These are phyloP conservation scores for Chrysoporthe austroafricana DNA, from an alignment of 2,329 filamentous ascomycete genomes.

Conservation along the genomic window DNA sequence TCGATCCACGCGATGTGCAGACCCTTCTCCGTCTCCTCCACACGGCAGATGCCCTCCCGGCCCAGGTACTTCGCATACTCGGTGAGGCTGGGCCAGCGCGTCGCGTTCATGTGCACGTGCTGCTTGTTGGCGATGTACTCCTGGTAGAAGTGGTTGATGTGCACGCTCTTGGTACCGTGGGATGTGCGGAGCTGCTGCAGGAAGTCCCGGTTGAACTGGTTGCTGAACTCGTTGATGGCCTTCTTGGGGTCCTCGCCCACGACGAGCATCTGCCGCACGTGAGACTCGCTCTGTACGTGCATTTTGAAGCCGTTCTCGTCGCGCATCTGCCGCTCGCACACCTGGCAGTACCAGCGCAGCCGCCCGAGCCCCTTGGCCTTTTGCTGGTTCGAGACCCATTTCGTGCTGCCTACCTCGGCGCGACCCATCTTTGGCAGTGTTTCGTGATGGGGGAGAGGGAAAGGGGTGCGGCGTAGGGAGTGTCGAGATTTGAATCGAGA, in stretches of 20 bases:
- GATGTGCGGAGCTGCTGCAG: conserved; percentile 74
- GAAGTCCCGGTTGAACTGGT: conserved; percentile 81
- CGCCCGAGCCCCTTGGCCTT: conserved; percentile 80
- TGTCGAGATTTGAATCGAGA: neutral
- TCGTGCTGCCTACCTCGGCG: conserved; percentile 91
- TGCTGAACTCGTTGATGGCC: conserved; percentile 79
- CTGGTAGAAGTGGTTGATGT: conserved; percentile 94
- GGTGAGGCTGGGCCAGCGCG: conserved; percentile 83
- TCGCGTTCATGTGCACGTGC: conserved; percentile 93
- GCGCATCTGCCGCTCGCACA: conserved; percentile 74
- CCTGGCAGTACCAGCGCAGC: conserved; percentile 88
- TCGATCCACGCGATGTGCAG: conserved; percentile 90
- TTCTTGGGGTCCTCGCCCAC: conserved; percentile 88
- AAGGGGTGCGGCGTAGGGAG: neutral
- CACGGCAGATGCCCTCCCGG: conserved; percentile 82
- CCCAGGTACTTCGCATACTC: conserved; percentile 90
- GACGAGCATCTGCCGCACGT: conserved; percentile 86
- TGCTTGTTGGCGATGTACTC: conserved; percentile 87
- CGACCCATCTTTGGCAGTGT: conserved; percentile 69
- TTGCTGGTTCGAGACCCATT: conserved; percentile 87
- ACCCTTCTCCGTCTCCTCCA: conserved; percentile 88
- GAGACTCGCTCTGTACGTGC: conserved; percentile 82
- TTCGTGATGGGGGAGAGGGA: conserved; percentile 26
- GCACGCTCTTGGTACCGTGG: conserved; percentile 88
- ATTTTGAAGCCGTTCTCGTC: conserved; percentile 93